Evolutionary conservation across 2,329 filamentous ascomycete genomes (phyloP), one percentile per base, ranked within the genome.

Genomic region (Xylaria sp.): DNA sequence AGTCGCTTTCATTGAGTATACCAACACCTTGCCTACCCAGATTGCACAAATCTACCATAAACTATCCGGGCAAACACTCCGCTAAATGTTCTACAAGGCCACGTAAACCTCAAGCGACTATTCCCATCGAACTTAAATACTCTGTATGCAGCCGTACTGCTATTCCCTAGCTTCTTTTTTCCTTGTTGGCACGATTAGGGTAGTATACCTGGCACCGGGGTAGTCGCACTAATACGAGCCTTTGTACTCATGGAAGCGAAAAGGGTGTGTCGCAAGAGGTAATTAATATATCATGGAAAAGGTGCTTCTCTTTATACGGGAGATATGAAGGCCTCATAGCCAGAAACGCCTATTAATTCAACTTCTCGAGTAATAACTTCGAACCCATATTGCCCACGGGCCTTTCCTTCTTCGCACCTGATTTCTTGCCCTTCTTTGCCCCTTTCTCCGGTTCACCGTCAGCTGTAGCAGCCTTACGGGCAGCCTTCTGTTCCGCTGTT

Each of bases 321-420:
- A 54, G 52, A 35, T 15, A 19, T 21, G 25, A 33, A 60, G 17
- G n/a, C 14, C 15, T 12, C n/a, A 57, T 37, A 23, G 4, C 19
- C 28, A 4, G 23, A 33, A 46, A 21, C 40, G 2, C 49, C 43
- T 66, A 68, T 31, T 66, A 66, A 50, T 54, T 60, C 31, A 89
- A 72, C 77, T 84, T 87, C 74, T 84, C 83, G 61, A 90, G 76
- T 66, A 90, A 75, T 63, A 90, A 75, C 74, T 81, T 84, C 58
- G 87, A 83, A 3, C 88, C 88, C 69, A 81, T 82, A 75, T 90
- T 90, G 12, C 88, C 88, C 4, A 84, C 78, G 7, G 80, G 74
- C 63, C 73, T 75, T 60, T 79, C 76, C 65, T 76, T 73, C 69
- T 79, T 80, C 12, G 60, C 11, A 3, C 67, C 72, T 17, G 74